Base-by-base conservation (phyloP, 179 eudicot species). In the Sideroxylon spinosum region DNA sequence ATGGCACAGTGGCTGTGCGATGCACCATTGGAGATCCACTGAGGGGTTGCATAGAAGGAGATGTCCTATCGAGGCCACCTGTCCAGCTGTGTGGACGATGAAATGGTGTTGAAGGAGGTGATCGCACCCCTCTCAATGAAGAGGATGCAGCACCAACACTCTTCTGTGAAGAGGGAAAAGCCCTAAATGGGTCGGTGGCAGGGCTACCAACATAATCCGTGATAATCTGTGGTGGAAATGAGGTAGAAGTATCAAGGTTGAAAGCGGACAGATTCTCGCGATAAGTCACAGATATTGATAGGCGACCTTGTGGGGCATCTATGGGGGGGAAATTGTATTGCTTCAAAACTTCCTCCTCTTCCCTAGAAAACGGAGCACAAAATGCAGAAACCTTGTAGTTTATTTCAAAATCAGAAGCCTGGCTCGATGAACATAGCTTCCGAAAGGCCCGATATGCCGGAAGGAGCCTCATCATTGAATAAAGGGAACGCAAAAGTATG, bases 191-290 rank as follows among this genome's bases (percentile, higher is more conserved):
- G 74, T 93, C 97, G 25, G 93, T 88, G 48, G 94, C 90, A 68
- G 99, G 99, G 83, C 99, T 95, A 64, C 97, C 99, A 76, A 93
- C 95, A 87, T 95, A 95, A 89, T 95, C 97, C 61, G 91, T 63
- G 72, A 95, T 95, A 37, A 95, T 93, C 80, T 93, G 85, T 20
- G 97, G 91, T 57, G 99, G 98, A 78, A 88, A 90, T 7, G 88
- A 82, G n/a, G 93, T 79, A 9, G 90, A 90, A 73, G 83, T 80
- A 49, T 93, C 92, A 11, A 91, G 81, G 78, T 86, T 86, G 82
- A 91, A 93, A 77, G 88, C 91, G 16, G 95, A 89, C 52, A 95
- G 84, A 77, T 71, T 76, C 79, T 91, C 82, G 68, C 94, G 88
- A 83, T 95, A 93, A 70, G 86, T 88, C 60, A 93, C 93, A n/a